Evolutionary conservation across 345 rosid genomes (phyloP).

Genomic region (Psidium guajava): DNA sequence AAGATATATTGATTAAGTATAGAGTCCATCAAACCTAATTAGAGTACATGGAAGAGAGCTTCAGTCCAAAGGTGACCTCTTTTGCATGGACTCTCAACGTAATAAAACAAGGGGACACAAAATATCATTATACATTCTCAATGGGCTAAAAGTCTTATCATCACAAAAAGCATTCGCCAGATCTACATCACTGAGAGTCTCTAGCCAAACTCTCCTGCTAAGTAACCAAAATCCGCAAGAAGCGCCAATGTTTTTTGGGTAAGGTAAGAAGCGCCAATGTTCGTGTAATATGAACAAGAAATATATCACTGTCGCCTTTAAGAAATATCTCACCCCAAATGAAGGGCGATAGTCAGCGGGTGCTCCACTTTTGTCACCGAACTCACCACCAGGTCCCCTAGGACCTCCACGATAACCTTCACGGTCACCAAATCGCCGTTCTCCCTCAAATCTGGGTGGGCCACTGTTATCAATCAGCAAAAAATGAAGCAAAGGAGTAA

Average conservation of each 20-base stretch:
- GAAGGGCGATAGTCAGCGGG: constrained; percentile 84
- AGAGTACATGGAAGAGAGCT: background rate
- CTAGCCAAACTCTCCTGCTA: background rate
- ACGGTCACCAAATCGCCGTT: constrained; percentile 59
- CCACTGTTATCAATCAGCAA: constrained; percentile 28
- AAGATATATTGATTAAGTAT: background rate
- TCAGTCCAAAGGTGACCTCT: background rate
- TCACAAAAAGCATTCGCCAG: background rate
- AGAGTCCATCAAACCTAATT: background rate
- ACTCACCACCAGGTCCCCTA: constrained; percentile 60
- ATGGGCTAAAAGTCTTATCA: background rate
- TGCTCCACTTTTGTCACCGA: constrained; percentile 80
- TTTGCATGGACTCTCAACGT: background rate
- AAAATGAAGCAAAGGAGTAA: background rate
- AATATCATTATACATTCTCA: background rate
- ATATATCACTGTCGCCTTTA: background rate
- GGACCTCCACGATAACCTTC: constrained; percentile 90
- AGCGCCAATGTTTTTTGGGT: background rate
- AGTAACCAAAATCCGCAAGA: background rate
- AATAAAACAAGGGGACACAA: background rate
- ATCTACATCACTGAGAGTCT: background rate
- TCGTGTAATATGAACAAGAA: background rate
- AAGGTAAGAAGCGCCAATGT: background rate
- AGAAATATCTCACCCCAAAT: constrained; percentile 41
- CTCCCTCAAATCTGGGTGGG: constrained; percentile 78